Evolutionary conservation across 305 asterid genomes (phyloP), one percentile per base, ranked within the genome.

Genomic region (Withania somnifera): DNA sequence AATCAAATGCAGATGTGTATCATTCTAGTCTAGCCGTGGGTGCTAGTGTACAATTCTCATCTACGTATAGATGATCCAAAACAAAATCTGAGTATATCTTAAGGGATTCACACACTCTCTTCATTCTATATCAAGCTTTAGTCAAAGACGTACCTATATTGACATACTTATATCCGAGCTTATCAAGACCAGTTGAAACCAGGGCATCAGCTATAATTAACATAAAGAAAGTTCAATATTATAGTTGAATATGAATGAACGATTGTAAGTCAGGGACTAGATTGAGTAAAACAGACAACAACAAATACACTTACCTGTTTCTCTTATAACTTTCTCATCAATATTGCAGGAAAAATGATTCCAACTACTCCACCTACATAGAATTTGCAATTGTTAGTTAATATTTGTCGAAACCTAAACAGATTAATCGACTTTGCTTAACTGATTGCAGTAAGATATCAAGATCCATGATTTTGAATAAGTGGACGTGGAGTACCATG

Each of bases 341-440:
- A 93, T 90, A 86, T 83, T 57, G 83, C 97, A 92, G 9, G 81
- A 86, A 68, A 93, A 93, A 81, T 91, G 95, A 64, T 93, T 93
- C 95, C 98, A 93, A 84, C 97, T 93, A 84, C 90, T 93, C 98
- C 98, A 93, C 83, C 98, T 93, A 45, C 14, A 73, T n/a, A 24
- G 2, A 69, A 61, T 13, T 69, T 69, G 57, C 60, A 45, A 14
- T 71, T 45, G 24, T 45, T 71, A 45, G 79, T 47, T 40, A 13
- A 71, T 14, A 45, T 42, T n/a, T 11, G 1, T 2, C 15, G 2
- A 42, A 71, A 11, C 13, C 19, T 45, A 13, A 71, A 22, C 34
- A 22, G 4, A 69, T 69, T 19, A 20, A 22, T 24, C 4, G 66
- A 22, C 17, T 11, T 0, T 24, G 19, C 17, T 24, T 24, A 58